These are phyloP conservation scores for Ogataea trehaloabstinens DNA, from an alignment of 805 yeast genomes.

Conservation along the genomic window DNA sequence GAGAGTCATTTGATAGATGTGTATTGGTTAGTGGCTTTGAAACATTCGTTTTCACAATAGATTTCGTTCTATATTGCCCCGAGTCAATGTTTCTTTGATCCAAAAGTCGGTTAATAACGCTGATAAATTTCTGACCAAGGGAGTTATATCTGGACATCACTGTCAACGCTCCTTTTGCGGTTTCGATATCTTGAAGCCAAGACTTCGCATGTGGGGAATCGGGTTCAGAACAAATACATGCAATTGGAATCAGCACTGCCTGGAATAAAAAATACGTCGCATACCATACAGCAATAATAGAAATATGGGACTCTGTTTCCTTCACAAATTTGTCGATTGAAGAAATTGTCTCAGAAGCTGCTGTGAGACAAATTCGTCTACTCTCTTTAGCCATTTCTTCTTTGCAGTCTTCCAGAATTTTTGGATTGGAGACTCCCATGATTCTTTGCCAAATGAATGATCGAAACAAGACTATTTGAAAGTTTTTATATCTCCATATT, in stretches of 20 bases:
- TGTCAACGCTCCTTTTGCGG: constrained; percentile 39
- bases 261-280: constrained; percentile 63
- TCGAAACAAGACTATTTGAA: constrained; percentile 54
- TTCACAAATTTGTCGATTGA: constrained; percentile 43
- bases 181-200: constrained; percentile 45
- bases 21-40: neutral
- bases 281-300: constrained; percentile 60
- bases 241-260: constrained; percentile 58
- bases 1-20: neutral
- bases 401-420: constrained; percentile 30
- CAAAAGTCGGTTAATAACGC: constrained; percentile 42
- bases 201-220: constrained; percentile 39
- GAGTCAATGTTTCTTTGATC: neutral
- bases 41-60: neutral
- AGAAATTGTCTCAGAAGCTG: constrained; percentile 51
- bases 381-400: constrained; percentile 48
- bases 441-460: constrained; percentile 57
- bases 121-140: constrained; percentile 44
- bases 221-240: constrained; percentile 52
- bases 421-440: constrained; percentile 36
- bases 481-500: constrained; percentile 56
- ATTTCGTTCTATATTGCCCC: neutral
- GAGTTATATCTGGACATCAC: constrained; percentile 41
- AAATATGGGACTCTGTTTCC: constrained; percentile 22
- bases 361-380: constrained; percentile 46